Conservation (phyloP, 176 grass and related monocot species). For the Musa troglodytarum region DNA sequence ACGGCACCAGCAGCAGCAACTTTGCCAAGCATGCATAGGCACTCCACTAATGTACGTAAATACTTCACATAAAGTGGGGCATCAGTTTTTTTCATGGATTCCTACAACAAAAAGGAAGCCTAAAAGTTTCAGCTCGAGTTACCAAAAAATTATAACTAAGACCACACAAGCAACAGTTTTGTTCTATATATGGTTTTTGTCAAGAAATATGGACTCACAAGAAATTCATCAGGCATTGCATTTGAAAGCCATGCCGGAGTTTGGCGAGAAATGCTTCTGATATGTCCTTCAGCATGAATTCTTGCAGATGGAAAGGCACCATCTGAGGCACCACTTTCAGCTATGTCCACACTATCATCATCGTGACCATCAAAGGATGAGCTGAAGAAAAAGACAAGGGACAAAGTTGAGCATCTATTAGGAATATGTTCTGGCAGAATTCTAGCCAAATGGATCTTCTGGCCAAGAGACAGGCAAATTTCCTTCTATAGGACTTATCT, state of each 20-base stretch:
- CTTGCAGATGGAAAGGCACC: constrained; percentile 2
- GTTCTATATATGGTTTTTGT: neutral
- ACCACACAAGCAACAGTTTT: constrained; percentile 1
- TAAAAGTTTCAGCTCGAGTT: constrained; percentile 16
- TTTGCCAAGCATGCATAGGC: constrained; percentile 97
- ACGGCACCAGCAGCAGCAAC: constrained; percentile 94
- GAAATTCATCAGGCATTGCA: constrained; percentile 90
- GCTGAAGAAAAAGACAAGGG: constrained; percentile 19
- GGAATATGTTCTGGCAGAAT: neutral
- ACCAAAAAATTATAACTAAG: constrained; percentile 9
- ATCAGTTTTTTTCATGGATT: constrained; percentile 78
- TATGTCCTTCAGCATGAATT: constrained; percentile 25
- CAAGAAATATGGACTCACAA: constrained; percentile 41
- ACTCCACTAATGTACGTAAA: constrained; percentile 82
- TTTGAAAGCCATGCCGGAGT: constrained; percentile 73
- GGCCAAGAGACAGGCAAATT: neutral
- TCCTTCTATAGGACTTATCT: neutral
- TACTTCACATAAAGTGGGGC: constrained; percentile 63
- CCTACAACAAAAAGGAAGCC: constrained; percentile 39
- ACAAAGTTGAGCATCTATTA: neutral
- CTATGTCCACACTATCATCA: constrained; percentile 55
- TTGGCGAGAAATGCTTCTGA: constrained; percentile 54
- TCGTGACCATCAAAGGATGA: constrained; percentile 89
- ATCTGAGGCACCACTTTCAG: constrained; percentile 31
- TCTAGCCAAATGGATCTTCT: neutral